Base-by-base conservation (phyloP, 2,329 filamentous ascomycete genomes). In the Beauveria sp. region DNA sequence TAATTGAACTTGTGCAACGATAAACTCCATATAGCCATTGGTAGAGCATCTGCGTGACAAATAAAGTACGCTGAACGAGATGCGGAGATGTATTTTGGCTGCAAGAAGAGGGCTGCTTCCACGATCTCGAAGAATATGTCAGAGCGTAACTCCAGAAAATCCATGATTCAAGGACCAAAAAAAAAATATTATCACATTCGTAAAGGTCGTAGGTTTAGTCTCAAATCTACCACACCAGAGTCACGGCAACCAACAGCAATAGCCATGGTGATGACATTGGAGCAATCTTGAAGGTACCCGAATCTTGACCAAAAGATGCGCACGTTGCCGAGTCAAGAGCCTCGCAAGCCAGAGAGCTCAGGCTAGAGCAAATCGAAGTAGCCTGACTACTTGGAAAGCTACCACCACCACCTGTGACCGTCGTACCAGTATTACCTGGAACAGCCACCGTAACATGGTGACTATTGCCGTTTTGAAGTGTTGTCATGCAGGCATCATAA, bases 381-480 rank as follows among this genome's bases (percentile, higher is more conserved):
- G 83, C 84, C 6, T 77, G 75, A 4, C 75, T 64, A 3, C 76
- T 77, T 6, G 83, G 66, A 24, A 74, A 76, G 3, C 75, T 78
- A 9, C 82, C 66, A 34, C 74, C 76, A 26, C 68, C 67, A 40
- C 76, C 77, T 12, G 75, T 74, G 16, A 84, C 77, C 2, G 83
- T 86, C 16, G 80, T 80, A 2, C 81, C 80, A 14, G 79, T 78
- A 2, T 79, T 79, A 14, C 79, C 79, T 0, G 82, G 81, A 1
- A 84, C 82, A 59, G 79, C 75, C 52, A 87, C 78, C 1, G 84
- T 86, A 20, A 86, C 83, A 22, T 74, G 80, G 62, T 79, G 82
- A 7, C 69, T 71, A 40, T 73, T 74, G 24, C 71, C 71, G 18
- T 73, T 72, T 46, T 75, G 74, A 14, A 87, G 74, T 55, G 77